These are phyloP conservation scores for Fagopyrum tataricum DNA, from an alignment of 148 eudicot genomes.

Conservation along the genomic window DNA sequence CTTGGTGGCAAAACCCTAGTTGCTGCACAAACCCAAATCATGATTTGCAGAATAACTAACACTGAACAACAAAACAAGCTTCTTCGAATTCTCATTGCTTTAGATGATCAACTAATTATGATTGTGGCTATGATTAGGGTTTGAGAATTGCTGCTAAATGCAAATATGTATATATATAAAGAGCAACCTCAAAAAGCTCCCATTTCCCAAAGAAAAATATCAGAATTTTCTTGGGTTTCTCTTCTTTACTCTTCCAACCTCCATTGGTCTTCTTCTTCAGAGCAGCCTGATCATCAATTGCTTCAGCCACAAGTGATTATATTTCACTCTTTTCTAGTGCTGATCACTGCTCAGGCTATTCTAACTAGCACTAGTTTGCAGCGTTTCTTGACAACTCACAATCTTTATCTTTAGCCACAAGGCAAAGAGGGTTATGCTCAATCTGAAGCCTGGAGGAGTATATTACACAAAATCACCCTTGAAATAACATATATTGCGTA, in stretches of 20 bases:
- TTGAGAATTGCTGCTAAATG: conserved; percentile 1
- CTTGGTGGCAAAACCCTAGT: conserved; percentile 11
- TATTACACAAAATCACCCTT: no score
- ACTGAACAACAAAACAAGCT: neutral
- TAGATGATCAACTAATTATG: neutral
- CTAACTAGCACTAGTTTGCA: neutral
- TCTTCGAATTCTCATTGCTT: neutral
- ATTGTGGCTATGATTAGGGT: neutral
- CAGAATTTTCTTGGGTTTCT: conserved; percentile 9
- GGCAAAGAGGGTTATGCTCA: neutral
- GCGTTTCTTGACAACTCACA: conserved; percentile 10
- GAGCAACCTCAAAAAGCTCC: neutral
- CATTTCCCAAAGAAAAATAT: conserved; percentile 4
- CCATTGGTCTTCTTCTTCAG: neutral
- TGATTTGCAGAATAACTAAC: neutral
- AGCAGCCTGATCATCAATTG: conserved; percentile 10
- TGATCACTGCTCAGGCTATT: conserved; percentile 10
- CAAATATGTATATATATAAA: neutral
- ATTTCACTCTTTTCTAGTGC: neutral
- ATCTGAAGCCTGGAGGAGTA: neutral
- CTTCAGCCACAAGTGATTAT: conserved; percentile 7
- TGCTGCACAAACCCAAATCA: conserved; percentile 4
- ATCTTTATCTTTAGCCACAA: conserved; percentile 3
- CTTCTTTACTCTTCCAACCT: conserved; percentile 4
- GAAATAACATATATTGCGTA: no score